A percentile compares a stretch with the other conserved stretches of the same genome.
phyloP scores from a whole-genome alignment of 2,329 filamentous ascomycete species.

The Neonectria hederae region DNA sequence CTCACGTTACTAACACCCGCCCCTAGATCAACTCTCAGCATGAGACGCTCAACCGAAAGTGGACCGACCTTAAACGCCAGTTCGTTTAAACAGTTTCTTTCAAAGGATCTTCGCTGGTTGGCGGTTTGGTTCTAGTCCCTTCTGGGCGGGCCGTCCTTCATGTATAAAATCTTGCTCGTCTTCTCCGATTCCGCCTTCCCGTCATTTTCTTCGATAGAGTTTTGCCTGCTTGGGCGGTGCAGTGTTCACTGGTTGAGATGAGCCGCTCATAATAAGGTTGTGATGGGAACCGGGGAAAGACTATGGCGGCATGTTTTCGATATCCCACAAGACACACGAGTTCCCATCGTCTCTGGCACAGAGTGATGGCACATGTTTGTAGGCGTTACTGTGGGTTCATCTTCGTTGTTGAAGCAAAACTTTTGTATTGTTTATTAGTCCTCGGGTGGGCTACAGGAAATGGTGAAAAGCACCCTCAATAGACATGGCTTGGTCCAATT shows the following conservation, averaged over 20 bases:
- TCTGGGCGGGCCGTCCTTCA: constrained; percentile 27
- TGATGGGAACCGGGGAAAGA: constrained; percentile 32
- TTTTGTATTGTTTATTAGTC: constrained; percentile 15
- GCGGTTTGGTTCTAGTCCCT: constrained; percentile 16
- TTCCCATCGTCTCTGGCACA: constrained; percentile 18
- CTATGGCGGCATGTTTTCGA: constrained; percentile 30
- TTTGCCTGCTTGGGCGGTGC: constrained; percentile 21
- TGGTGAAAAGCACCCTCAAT: constrained; percentile 19
- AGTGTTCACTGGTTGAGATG: constrained; percentile 26
- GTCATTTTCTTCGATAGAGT: constrained; percentile 17
- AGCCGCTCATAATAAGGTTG: constrained; percentile 29
- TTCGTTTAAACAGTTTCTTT: constrained; percentile 53
- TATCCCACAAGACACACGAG: constrained; percentile 28
- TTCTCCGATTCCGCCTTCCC: constrained; percentile 17
- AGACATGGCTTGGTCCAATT: constrained; percentile 1
- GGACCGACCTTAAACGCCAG: constrained; percentile 75
- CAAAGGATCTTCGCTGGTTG: background rate
- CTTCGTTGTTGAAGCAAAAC: constrained; percentile 14
- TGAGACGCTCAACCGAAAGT: constrained; percentile 79
- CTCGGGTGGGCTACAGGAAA: constrained; percentile 4
- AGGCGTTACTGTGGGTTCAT: constrained; percentile 18
- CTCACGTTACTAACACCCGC: constrained; percentile 24
- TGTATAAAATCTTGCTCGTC: constrained; percentile 38
- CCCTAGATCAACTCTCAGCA: constrained; percentile 74
- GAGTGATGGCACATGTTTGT: constrained; percentile 20